These are phyloP conservation scores for Aspergillus fijiensis DNA, from an alignment of 2,329 filamentous ascomycete species.

Conservation along the genomic window DNA sequence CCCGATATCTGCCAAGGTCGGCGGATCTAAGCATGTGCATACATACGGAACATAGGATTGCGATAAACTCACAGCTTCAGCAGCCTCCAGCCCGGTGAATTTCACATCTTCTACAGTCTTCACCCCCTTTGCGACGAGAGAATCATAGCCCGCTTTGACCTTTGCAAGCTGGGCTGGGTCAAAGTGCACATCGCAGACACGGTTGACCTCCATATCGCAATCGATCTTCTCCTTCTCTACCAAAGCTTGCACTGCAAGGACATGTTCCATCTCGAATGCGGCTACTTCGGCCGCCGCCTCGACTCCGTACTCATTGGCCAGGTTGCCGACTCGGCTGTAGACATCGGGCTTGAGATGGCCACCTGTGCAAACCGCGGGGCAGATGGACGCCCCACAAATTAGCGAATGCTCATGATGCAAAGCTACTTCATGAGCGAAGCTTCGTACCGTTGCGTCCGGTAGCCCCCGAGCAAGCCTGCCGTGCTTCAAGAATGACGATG, in stretches of 20 bases:
- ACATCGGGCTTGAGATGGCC: slow-evolving; percentile 47
- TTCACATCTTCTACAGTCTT: slow-evolving; percentile 29
- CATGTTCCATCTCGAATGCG: slow-evolving; percentile 42
- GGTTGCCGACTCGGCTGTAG: slow-evolving; percentile 38
- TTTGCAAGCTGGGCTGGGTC: slow-evolving; percentile 30
- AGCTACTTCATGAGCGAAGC: not conserved
- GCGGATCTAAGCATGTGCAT: not conserved
- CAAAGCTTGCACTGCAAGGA: slow-evolving; percentile 41
- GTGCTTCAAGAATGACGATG: slow-evolving; percentile 43
- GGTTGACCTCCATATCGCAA: slow-evolving; percentile 44
- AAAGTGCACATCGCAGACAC: slow-evolving; percentile 41
- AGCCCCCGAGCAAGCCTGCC: slow-evolving; percentile 44
- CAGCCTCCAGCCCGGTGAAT: slow-evolving; percentile 23
- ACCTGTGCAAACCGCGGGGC: slow-evolving; percentile 16
- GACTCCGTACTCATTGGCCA: slow-evolving; percentile 33
- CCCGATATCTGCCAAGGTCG: slow-evolving; percentile 29
- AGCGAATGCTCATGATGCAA: not conserved
- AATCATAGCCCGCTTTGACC: slow-evolving; percentile 31
- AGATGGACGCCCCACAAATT: not conserved
- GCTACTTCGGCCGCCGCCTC: slow-evolving; percentile 41
- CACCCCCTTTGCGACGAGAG: slow-evolving; percentile 27
- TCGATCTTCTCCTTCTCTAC: slow-evolving; percentile 44
- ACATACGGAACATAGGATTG: not conserved
- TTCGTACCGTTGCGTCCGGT: slow-evolving; percentile 43
- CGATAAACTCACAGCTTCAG: slow-evolving; percentile 23